These are phyloP conservation scores for Phytophthora pinifolia DNA, from an alignment of 352 stramenopile genomes.

Conservation along the genomic window DNA sequence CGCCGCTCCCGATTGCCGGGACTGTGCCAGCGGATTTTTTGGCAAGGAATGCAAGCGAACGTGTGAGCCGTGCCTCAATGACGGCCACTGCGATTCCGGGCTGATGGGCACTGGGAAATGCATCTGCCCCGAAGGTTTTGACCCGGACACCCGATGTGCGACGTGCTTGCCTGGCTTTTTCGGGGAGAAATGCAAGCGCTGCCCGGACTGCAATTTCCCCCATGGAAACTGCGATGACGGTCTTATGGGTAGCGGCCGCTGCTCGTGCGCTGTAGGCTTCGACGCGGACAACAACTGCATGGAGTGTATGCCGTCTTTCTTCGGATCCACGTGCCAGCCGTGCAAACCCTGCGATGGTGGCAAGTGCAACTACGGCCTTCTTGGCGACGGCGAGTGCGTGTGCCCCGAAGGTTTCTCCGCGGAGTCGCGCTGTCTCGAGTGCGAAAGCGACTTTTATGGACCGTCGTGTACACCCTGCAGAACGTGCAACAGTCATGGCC, in stretches of 20 bases:
- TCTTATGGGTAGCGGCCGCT: constrained; percentile 72
- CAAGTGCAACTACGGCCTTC: constrained; percentile 76
- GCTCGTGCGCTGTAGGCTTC: constrained; percentile 85
- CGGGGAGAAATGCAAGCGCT: constrained; percentile 69
- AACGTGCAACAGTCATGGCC: constrained; percentile 82
- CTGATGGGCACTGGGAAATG: constrained; percentile 63
- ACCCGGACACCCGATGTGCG: constrained; percentile 69
- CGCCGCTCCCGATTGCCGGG: constrained; percentile 63
- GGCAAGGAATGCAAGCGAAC: constrained; percentile 46
- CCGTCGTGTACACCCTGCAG: constrained; percentile 74
- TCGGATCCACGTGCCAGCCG: constrained; percentile 60
- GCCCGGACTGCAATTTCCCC: constrained; percentile 81
- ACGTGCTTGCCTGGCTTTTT: constrained; percentile 81
- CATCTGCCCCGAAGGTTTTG: constrained; percentile 71
- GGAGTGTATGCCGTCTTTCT: constrained; percentile 87
- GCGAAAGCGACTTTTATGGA: constrained; percentile 68
- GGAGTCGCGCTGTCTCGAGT: constrained; percentile 76
- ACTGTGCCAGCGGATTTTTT: constrained; percentile 66
- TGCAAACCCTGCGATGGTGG: constrained; percentile 83
- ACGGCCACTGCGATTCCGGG: constrained; percentile 69
- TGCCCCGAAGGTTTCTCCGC: constrained; percentile 78
- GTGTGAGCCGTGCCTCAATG: constrained; percentile 79
- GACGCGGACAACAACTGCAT: constrained; percentile 71
- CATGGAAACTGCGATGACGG: constrained; percentile 86
- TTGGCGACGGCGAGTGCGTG: constrained; percentile 78